phyloP scores from a whole-genome alignment of 345 rosid species.

The Populus simonii region DNA sequence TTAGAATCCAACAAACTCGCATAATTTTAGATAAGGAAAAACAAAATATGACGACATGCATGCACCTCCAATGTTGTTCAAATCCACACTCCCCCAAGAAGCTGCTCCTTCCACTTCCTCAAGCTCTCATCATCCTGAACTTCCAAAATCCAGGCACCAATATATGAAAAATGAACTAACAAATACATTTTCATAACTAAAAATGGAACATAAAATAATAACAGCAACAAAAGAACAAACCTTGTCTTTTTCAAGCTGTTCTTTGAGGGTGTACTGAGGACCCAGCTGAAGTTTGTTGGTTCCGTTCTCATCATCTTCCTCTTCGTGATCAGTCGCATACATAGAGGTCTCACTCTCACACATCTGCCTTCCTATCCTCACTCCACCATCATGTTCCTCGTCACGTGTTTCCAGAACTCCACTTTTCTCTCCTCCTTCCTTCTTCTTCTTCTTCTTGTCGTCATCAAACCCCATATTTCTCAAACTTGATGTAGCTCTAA shows the following conservation, averaged over 20 bases:
- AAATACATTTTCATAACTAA: background rate
- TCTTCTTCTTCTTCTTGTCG: conserved; percentile 6
- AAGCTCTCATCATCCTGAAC: conserved; percentile 77
- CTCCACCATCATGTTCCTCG: conserved; percentile 29
- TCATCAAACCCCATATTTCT: conserved; percentile 54
- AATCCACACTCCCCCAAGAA: conserved; percentile 73
- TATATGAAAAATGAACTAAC: background rate
- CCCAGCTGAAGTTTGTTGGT: conserved; percentile 49
- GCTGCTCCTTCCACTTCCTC: conserved; percentile 86
- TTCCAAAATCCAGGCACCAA: conserved; percentile 11
- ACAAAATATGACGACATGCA: background rate
- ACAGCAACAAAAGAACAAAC: conserved; percentile 21
- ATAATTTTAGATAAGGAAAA: background rate
- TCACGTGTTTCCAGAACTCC: conserved; percentile 6
- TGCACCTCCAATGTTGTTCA: conserved; percentile 65
- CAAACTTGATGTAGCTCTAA: conserved; percentile 16
- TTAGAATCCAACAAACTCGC: background rate
- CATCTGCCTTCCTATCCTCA: conserved; percentile 35
- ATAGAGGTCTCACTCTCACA: conserved; percentile 46
- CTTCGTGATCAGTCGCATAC: conserved; percentile 40
- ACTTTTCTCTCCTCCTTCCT: conserved; percentile 8
- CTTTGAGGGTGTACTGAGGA: conserved; percentile 71
- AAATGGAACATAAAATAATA: background rate
- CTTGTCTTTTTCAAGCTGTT: conserved; percentile 72
- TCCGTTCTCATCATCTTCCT: conserved; percentile 48